These are phyloP conservation scores for Leptographium flavum DNA, from an alignment of 2,329 filamentous ascomycete genomes.

Conservation along the genomic window DNA sequence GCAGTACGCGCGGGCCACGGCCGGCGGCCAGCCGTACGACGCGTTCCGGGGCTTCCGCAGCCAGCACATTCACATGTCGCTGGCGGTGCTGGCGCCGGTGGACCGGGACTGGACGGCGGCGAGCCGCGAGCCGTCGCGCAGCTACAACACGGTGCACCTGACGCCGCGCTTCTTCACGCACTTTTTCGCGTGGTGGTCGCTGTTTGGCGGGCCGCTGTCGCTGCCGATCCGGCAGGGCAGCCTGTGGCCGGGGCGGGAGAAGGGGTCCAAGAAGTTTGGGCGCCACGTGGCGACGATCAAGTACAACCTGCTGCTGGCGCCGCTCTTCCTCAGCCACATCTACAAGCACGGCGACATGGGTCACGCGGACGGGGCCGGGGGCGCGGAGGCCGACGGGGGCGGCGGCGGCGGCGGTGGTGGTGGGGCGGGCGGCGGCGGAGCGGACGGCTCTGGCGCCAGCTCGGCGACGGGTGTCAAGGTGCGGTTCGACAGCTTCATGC, in stretches of 20 bases:
- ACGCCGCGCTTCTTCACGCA: slow-evolving; percentile 95
- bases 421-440: too few relatives aligned
- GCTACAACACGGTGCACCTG: slow-evolving; percentile 93
- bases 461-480: slow-evolving; percentile 95
- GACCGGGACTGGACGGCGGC: slow-evolving; percentile 75
- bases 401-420: too few relatives aligned
- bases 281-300: slow-evolving; percentile 97
- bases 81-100: slow-evolving; percentile 76
- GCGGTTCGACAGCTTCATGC: slow-evolving; percentile 89
- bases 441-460: too few relatives aligned
- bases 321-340: slow-evolving; percentile 87
- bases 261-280: slow-evolving; percentile 97
- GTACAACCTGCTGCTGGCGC: slow-evolving; percentile 84
- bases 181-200: slow-evolving; percentile 95
- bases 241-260: slow-evolving; percentile 84
- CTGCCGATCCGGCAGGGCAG: slow-evolving; percentile 84
- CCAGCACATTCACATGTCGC: slow-evolving; percentile 88
- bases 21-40: slow-evolving; percentile 53
- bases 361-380: slow-evolving; percentile 24
- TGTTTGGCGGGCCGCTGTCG: slow-evolving; percentile 91
- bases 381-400: slow-evolving; percentile 76
- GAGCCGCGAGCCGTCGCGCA: slow-evolving; percentile 62
- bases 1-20: slow-evolving; percentile 45
- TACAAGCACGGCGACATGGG: slow-evolving; percentile 87
- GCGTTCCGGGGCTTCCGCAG: slow-evolving; percentile 96